Evolutionary conservation across 2,329 filamentous ascomycete species (phyloP), one percentile per base, ranked within the genome.

Genomic region (Xylaria sp.): DNA sequence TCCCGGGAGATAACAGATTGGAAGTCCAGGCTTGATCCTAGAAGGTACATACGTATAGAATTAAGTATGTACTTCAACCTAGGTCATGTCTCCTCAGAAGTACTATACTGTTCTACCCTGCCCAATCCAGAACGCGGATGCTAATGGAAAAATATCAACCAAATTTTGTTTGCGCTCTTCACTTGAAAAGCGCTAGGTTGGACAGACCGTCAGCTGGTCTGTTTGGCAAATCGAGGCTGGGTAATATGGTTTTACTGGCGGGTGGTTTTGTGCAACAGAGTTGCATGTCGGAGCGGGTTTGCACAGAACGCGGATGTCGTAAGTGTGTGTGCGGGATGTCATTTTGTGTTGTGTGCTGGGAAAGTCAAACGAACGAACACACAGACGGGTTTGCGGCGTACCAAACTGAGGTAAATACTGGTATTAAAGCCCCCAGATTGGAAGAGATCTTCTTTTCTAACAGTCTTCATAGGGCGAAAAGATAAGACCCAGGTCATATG

Each of bases 31-130:
- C 15, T 56, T 9, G 2, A 17, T 31, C 36, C 31, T 22, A 27
- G 33, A 13, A 45, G 45, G 56, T 68, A 68, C 68, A 57, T 66
- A 17, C 3, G 11, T 31, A 20, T 29, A 3, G 31, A 54, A 31
- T 33, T 39, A 27, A 38, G 17, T 27, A 68, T 61, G 68, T 69
- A 69, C 51, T 59, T 58, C 5, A 44, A 69, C 65, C 29, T 65
- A n/a, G n/a, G 17, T 20, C n/a, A 47, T 54, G 53, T 31, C 22
- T 22, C 31, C 31, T 25, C 22, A 47, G 10, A 56, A 61, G 62
- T 65, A 67, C n/a, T 6, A 0, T 29, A n/a, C 31, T 59, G 51
- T 49, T 47, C 25, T 54, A 61, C 42, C 45, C 22, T 22, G 25
- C 33, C 47, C 20, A 27, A 53, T n/a, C 33, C 3, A 25, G 44